Conservation (phyloP, 306 rosid species). For the Benincasa hispida region DNA sequence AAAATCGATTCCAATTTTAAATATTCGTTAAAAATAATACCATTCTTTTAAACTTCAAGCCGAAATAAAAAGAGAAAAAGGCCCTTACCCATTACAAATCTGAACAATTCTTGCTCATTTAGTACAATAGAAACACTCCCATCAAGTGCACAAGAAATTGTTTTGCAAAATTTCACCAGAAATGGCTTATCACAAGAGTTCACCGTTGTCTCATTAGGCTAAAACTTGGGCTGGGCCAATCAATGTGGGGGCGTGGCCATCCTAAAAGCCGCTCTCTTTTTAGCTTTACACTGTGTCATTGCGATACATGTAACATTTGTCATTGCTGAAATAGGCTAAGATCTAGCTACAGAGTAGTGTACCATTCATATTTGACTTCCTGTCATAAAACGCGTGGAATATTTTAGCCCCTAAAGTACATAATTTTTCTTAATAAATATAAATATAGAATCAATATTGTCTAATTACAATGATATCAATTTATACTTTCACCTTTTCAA, state of each 20-base stretch:
- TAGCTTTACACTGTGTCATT: not conserved
- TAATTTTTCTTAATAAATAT: too few species aligned
- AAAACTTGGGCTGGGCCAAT: not conserved
- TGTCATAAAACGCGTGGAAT: not conserved
- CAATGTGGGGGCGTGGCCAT: not conserved
- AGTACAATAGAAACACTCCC: not conserved
- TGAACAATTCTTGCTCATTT: not conserved
- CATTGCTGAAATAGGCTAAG: not conserved
- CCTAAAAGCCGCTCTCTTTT: not conserved
- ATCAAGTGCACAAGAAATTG: not conserved
- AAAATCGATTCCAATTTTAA: not conserved
- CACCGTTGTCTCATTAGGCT: not conserved
- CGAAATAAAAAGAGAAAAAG: not conserved
- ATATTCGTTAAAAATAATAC: not conserved
- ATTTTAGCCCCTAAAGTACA: not conserved
- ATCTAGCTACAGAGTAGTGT: not conserved
- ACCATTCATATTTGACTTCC: constrained; percentile 2
- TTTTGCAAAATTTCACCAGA: not conserved
- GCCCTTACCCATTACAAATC: not conserved
- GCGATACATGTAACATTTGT: not conserved
- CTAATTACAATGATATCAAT: not conserved
- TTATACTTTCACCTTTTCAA: not conserved
- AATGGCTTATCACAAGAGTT: not conserved
- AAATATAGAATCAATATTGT: not conserved
- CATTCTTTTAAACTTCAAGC: not conserved